Base-by-base conservation (phyloP, 2,329 filamentous ascomycete genomes). In the Exserohilum turcica region DNA sequence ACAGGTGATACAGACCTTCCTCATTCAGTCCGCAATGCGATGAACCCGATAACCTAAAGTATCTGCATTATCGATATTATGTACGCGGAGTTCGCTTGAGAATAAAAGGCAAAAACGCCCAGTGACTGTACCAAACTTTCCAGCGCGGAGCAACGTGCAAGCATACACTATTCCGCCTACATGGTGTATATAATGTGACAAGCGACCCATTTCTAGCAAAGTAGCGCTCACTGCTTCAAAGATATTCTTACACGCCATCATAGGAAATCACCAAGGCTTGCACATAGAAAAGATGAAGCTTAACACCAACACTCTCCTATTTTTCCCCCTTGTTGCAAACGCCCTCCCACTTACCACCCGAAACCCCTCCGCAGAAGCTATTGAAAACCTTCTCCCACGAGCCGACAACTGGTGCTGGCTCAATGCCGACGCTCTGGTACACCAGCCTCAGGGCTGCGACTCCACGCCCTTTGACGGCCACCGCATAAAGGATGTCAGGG, bases 391-490 rank as follows among this genome's bases (percentile, higher is more conserved):
- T 3, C 6, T 19, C 1, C 43, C 43, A 1, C 12, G 31, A 15
- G 43, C 33, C 10, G 40, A 43, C 15, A 31, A 16, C 10, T 5
- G 21, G 7, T 46, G 43, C 35, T 47, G 15, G 15, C 44, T 47
- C 44, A 19, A 38, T 5, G 38, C 44, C 7, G 44, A 51, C 6
- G 48, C 48, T 2, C 27, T 51, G 12, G 42, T 33, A 5, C 35
- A 42, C 5, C 27, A 39, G 3, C 42, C 48, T n/a, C 42, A 45
- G 5, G 48, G 48, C 19, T 51, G 48, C 27, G 42, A 45, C 19
- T 39, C 24, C 15, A 45, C 42, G 1, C 42, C 48, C n/a, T 39
- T 45, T 3, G 45, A 42, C 27, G 33, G 32, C 5, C 8, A 5
- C 0, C 33, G 48, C 15, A 38, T 6, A 13, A 31, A 29, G n/a